These are phyloP conservation scores for Clavispora asparagi DNA, from an alignment of 805 yeast species.

Conservation along the genomic window DNA sequence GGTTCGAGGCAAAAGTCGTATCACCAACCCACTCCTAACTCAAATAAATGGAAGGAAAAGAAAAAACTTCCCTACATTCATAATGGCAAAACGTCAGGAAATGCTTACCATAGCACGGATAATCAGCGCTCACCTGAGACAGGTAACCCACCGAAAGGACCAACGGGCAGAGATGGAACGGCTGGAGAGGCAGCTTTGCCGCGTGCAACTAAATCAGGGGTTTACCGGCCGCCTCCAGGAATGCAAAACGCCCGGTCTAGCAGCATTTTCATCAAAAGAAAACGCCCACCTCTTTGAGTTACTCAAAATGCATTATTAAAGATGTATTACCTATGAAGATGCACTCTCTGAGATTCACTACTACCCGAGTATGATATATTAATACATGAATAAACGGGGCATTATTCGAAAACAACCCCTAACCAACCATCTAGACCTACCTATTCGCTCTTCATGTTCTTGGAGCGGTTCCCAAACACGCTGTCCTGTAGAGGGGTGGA, in stretches of 20 bases:
- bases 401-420: too few relatives aligned
- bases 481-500: not conserved
- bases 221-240: conserved; percentile 7
- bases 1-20: too few relatives aligned
- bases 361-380: not conserved
- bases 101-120: not conserved
- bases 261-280: conserved; percentile 9
- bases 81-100: not conserved
- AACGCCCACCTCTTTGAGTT: conserved; percentile 6
- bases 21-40: too few relatives aligned
- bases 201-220: conserved; percentile 7
- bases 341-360: too few relatives aligned
- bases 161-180: not conserved
- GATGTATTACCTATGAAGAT: too few relatives aligned
- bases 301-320: not conserved
- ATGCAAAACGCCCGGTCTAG: not conserved
- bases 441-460: not conserved
- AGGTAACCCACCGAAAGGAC: not conserved
- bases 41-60: not conserved
- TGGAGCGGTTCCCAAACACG: not conserved
- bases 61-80: not conserved
- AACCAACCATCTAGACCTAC: not conserved
- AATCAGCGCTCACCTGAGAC: not conserved
- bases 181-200: conserved; percentile 1
- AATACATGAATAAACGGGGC: not conserved